A percentile compares a stretch with the other conserved stretches of the same genome.
Conservation (phyloP, 352 stramenopile genomes). For the Phytophthora citricola region DNA sequence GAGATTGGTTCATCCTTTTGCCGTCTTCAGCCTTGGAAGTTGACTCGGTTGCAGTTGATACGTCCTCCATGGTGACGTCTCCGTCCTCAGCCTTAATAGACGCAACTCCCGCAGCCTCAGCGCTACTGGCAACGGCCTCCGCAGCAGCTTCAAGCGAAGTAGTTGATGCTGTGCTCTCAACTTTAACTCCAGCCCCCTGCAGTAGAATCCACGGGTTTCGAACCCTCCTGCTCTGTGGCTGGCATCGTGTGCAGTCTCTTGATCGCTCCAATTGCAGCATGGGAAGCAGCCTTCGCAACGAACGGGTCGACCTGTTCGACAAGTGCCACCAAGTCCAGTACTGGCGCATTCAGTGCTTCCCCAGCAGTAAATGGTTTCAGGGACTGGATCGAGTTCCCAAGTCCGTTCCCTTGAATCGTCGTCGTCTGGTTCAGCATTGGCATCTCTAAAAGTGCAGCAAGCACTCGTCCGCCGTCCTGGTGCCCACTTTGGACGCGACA, state of each 20-base stretch:
- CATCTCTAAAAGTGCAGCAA: constrained; percentile 82
- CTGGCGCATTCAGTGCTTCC: constrained; percentile 54
- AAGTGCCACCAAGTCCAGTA: constrained; percentile 61
- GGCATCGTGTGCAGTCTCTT: constrained; percentile 68
- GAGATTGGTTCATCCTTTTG: constrained; percentile 28
- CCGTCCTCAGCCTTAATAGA: constrained; percentile 54
- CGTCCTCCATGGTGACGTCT: constrained; percentile 56
- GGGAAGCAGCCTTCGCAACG: constrained; percentile 72
- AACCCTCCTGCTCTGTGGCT: constrained; percentile 3
- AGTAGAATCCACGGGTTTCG: not conserved
- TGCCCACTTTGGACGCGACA: constrained; percentile 68
- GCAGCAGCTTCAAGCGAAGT: constrained; percentile 49
- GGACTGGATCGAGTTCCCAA: constrained; percentile 21
- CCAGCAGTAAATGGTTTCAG: constrained; percentile 54
- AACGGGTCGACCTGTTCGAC: constrained; percentile 71
- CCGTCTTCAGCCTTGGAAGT: constrained; percentile 4
- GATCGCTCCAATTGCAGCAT: constrained; percentile 69
- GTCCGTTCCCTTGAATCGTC: not conserved
- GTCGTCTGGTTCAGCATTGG: constrained; percentile 53
- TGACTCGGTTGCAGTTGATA: constrained; percentile 15
- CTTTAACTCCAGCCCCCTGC: constrained; percentile 18
- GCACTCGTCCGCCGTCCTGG: constrained; percentile 79
- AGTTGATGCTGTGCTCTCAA: constrained; percentile 9
- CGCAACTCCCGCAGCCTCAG: constrained; percentile 48
- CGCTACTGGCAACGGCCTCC: constrained; percentile 44